Percentiles rank a stretch among this genome's conserved stretches.
Conservation (phyloP, 1,284 basidiomycete species). For the Cystobasidiaceae sp. region DNA sequence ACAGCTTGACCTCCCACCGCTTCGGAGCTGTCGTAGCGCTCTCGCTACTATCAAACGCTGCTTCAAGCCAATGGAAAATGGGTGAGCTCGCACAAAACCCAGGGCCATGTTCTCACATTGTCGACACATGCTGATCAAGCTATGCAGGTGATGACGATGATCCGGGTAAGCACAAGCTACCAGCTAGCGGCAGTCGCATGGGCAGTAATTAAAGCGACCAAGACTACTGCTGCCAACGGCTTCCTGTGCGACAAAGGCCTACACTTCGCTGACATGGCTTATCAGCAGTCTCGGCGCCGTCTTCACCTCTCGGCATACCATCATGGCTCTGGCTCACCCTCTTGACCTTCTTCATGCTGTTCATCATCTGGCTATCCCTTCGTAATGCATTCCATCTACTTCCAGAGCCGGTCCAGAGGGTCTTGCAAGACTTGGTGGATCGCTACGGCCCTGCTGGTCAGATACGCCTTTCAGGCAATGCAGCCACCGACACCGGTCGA, state of each 20-base stretch:
- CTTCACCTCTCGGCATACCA: conserved; percentile 10
- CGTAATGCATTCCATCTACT: conserved; percentile 16
- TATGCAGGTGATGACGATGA: not conserved
- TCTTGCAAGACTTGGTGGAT: conserved; percentile 15
- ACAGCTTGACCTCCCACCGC: too few species aligned
- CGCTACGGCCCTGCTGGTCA: not conserved
- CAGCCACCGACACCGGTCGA: not conserved
- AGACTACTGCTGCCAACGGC: not conserved
- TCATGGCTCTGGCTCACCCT: conserved; percentile 30
- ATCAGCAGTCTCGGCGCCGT: not conserved
- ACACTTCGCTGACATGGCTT: not conserved
- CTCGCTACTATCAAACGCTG: too few species aligned
- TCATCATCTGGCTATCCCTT: conserved; percentile 15
- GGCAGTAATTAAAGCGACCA: too few species aligned
- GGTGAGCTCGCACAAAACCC: not conserved
- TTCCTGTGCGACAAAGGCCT: not conserved
- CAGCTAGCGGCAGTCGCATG: too few species aligned
- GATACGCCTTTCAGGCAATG: not conserved
- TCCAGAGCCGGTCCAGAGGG: not conserved
- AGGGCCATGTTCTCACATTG: not conserved
- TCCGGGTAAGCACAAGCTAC: not conserved
- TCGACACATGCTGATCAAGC: not conserved
- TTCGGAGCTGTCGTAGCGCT: too few species aligned
- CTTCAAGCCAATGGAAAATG: not conserved
- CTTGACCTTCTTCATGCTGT: conserved; percentile 20